These are phyloP conservation scores for Carallia brachiata DNA, from an alignment of 345 rosid species.

Conservation along the genomic window DNA sequence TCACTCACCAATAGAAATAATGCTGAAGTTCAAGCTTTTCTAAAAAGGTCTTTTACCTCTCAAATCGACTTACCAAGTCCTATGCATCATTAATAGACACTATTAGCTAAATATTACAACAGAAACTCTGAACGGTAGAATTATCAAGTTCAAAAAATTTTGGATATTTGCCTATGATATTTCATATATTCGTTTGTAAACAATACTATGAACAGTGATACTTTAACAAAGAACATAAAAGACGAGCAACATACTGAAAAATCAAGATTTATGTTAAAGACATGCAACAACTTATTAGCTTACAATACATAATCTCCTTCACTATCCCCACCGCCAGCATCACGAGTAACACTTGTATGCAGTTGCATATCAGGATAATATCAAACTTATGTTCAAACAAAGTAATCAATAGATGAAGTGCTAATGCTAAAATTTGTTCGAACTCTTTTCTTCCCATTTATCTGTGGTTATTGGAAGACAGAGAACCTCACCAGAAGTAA, in stretches of 20 bases:
- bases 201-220: constrained; percentile 47
- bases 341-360: constrained; percentile 93
- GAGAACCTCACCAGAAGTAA: too few species aligned
- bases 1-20: constrained; percentile 56
- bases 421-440: too few species aligned
- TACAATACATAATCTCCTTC: constrained; percentile 83
- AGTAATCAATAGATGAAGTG: too few species aligned
- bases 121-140: not conserved
- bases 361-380: constrained; percentile 39
- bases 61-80: constrained; percentile 78
- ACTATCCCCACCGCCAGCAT: constrained; percentile 79
- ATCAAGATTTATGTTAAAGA: not conserved
- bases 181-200: constrained; percentile 76
- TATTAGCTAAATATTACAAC: constrained; percentile 5
- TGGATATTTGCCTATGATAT: constrained; percentile 54
- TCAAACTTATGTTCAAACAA: too few species aligned
- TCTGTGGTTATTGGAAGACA: too few species aligned
- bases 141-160: not conserved
- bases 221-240: constrained; percentile 36
- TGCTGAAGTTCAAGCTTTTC: constrained; percentile 79
- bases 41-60: constrained; percentile 49
- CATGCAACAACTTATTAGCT: constrained; percentile 14
- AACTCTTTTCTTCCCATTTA: too few species aligned
- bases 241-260: constrained; percentile 24
- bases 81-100: constrained; percentile 25